Base-by-base conservation (phyloP, 2,329 filamentous ascomycete species). In the Neobulgaria alba region DNA sequence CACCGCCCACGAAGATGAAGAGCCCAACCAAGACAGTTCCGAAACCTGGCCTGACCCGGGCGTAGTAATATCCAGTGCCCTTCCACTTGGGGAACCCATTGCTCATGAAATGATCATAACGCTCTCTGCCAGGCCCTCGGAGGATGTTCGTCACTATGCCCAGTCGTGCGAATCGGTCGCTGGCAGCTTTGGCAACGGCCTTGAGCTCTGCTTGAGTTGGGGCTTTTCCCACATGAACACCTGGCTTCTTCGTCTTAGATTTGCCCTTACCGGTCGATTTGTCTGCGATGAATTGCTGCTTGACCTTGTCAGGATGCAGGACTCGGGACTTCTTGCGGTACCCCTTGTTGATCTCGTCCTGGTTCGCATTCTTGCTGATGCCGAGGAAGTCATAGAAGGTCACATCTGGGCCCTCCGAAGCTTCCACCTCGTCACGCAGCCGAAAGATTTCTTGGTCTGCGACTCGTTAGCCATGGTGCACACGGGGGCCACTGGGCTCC, bases 391-490 rank as follows among this genome's bases (percentile, higher is more conserved):
- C 82, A 75, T 98, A 98, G 66, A 98, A 98, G 54, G 85, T 92
- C 45, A 86, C 74, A 48, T 85, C 81, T 38, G 71, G 57, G 43
- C 92, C 88, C 62, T 95, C 85, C 50, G 79, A 69, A 33, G 77
- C 66, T 46, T 75, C 68, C 41, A 98, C 76, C 62, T 96, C 92
- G 67, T 95, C 88, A 58, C 82, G 82, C 48, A 98, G 73, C 55
- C 88, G 85, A 70, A 98, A 98, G 68, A 98, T 96, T 67, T 98
- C 92, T 61, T 93, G 87, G 66, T 98, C 92, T 93, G 57, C n/a
- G 19, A 39, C 57, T 54, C 49, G 41, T 35, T 55, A 31, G 38
- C 33, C 26, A 38, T n/a, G 37, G 18, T 15, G 36, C 4, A 20
- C 12, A 3, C 29, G 14, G 17, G 36, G 20, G 16, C 23, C 12